Evolutionary conservation across 164 flowering plant genomes (phyloP).

Genomic region (Litsea cubeba): DNA sequence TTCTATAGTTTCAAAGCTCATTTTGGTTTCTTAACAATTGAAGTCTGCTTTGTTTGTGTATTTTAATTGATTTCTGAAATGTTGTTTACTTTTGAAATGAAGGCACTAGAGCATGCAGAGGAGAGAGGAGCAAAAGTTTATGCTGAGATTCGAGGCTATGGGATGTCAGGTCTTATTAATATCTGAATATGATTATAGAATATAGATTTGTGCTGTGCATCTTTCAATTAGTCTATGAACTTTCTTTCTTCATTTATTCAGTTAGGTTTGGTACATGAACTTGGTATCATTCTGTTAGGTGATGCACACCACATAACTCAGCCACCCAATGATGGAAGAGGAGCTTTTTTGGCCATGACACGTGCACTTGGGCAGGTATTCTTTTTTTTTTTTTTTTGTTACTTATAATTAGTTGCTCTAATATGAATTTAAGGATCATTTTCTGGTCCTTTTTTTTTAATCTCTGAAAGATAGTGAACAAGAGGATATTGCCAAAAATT

Average conservation of each 20-base stretch:
- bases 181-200: background rate
- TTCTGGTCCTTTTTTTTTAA: too few species aligned
- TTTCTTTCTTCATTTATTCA: background rate
- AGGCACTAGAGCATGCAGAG: conserved; percentile 91
- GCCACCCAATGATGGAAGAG: conserved; percentile 81
- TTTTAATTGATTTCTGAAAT: background rate
- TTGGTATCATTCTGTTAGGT: conserved; percentile 36
- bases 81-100: conserved; percentile 7
- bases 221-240: conserved; percentile 8
- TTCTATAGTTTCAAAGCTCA: too few species aligned
- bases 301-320: conserved; percentile 98
- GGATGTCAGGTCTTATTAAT: conserved; percentile 76
- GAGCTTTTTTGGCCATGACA: conserved; percentile 89
- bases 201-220: background rate
- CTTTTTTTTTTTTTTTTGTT: background rate
- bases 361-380: conserved; percentile 79
- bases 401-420: too few species aligned
- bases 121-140: conserved; percentile 83
- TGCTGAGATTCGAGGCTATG: conserved; percentile 95
- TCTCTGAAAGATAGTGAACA: too few species aligned
- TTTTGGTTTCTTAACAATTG: background rate
- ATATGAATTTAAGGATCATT: too few species aligned
- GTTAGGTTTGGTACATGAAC: too few species aligned
- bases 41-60: background rate
- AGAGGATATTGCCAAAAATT: too few species aligned